phyloP scores from a whole-genome alignment of 441 rosid species.

The Mallotus japonicus region DNA sequence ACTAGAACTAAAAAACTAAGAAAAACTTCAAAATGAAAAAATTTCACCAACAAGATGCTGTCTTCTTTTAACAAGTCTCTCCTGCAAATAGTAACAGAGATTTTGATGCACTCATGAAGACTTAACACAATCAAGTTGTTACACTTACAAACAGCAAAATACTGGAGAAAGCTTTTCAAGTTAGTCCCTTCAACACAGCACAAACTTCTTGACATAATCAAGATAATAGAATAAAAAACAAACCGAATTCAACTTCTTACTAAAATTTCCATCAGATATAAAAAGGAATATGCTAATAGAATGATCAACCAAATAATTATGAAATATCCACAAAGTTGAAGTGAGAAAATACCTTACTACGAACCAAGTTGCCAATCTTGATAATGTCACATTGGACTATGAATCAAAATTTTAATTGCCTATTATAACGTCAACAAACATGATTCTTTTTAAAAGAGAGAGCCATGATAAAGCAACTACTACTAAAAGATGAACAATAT shows the following conservation, averaged over 20 bases:
- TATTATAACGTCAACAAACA: conserved; percentile 33
- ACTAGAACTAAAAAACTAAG: neutral
- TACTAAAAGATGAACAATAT: neutral
- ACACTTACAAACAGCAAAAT: neutral
- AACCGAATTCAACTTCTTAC: neutral
- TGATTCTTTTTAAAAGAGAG: too few relatives aligned
- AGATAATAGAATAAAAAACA: neutral
- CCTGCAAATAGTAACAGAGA: conserved; percentile 46
- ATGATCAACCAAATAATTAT: neutral
- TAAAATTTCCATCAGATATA: neutral
- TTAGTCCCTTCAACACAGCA: neutral
- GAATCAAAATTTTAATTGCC: conserved; percentile 82
- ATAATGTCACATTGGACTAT: conserved; percentile 80
- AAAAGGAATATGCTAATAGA: conserved; percentile 6
- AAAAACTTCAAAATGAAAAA: conserved; percentile 87
- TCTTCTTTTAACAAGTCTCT: conserved; percentile 84
- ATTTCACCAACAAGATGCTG: conserved; percentile 85
- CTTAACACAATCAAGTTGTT: too few relatives aligned
- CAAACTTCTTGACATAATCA: neutral
- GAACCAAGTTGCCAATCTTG: conserved; percentile 79
- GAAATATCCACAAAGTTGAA: neutral
- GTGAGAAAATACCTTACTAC: conserved; percentile 58
- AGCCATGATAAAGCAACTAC: neutral
- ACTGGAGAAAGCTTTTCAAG: neutral
- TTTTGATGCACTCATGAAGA: neutral